Evolutionary conservation across 371 early-diverging fungal genomes (phyloP).

Genomic region (Smittium mucronatum): DNA sequence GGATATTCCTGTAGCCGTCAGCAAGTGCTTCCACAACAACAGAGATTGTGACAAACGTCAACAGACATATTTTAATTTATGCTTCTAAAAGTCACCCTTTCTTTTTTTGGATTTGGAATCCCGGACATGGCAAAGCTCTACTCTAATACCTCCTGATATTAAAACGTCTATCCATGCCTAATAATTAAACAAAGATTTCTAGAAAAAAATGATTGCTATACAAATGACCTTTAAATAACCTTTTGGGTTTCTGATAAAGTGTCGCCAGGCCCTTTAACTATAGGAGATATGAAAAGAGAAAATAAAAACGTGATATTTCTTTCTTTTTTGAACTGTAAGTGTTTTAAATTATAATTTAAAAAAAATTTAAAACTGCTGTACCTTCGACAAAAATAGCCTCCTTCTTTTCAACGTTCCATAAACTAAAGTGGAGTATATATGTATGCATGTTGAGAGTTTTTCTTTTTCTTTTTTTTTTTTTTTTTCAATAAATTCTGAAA

Average conservation of each 20-base stretch:
- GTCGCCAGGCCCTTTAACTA: conserved; percentile 66
- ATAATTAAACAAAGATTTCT: neutral
- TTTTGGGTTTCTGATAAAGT: conserved; percentile 58
- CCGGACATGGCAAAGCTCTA: conserved; percentile 51
- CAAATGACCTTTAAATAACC: conserved; percentile 2
- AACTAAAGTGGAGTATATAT: neutral
- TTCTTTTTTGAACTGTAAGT: no score
- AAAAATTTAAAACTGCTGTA: no score
- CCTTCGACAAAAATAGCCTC: conserved; percentile 6
- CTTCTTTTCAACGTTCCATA: conserved; percentile 6
- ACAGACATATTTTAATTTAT: no score
- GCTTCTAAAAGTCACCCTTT: conserved; percentile 3
- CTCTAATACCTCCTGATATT: conserved; percentile 37
- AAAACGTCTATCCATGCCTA: conserved; percentile 52
- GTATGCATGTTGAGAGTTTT: no score
- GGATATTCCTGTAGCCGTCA: no score
- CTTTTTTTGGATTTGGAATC: conserved; percentile 15
- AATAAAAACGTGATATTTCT: no score
- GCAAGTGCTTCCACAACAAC: no score
- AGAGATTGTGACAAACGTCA: no score
- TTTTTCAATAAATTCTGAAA: no score
- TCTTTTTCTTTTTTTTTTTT: no score
- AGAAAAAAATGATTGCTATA: neutral
- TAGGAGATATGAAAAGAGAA: no score
- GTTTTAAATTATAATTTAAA: no score